Evolutionary conservation across 495 filamentous ascomycete species (phyloP), one percentile per base, ranked within the genome.

Genomic region (Penicillium bialowiezense): DNA sequence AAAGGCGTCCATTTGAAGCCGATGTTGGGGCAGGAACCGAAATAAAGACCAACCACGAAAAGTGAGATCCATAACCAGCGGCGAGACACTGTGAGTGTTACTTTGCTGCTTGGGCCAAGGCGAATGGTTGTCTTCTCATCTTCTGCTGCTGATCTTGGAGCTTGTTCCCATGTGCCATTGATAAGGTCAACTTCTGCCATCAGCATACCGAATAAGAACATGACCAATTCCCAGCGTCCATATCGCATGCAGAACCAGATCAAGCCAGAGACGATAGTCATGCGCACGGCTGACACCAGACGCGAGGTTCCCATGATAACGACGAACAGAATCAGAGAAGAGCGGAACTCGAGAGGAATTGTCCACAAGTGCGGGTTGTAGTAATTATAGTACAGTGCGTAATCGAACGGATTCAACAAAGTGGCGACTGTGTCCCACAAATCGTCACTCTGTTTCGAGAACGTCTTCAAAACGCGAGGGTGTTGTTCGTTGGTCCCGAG

Each of bases 301-400:
- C 79, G 73, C 6, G 79, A 76, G 10, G 83, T 69, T 7, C 74
- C 84, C 3, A 86, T 51, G 21, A 81, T 70, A 1, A 73, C 72
- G 37, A 85, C 56, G 62, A 88, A 88, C 3, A 88, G 71, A 38
- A 85, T 68, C 51, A 88, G 77, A 7, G 81, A 85, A 50, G 76
- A 76, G 41, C 81, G 71, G 51, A 86, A 85, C 58, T 88, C 85
- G 20, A 87, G 76, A 0, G 85, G 84, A n/a, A 88, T 85, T 19
- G 85, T 88, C 85, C 85, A 88, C 0, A 87, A 68, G 50, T 86
- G 83, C 5, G 82, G 77, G 42, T 88, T 84, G 55, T 87, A 85
- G 20, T 78, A 72, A 36, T 74, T 71, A 59, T 82, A 75, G 43
- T 75, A 77, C 0, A 71, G 50, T 15, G 71, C 69, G 76, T 79